Percentiles rank a stretch among this genome's conserved stretches.
phyloP scores from a whole-genome alignment of 108 stramenopile species.

The Aurantiochytrium sp. region DNA sequence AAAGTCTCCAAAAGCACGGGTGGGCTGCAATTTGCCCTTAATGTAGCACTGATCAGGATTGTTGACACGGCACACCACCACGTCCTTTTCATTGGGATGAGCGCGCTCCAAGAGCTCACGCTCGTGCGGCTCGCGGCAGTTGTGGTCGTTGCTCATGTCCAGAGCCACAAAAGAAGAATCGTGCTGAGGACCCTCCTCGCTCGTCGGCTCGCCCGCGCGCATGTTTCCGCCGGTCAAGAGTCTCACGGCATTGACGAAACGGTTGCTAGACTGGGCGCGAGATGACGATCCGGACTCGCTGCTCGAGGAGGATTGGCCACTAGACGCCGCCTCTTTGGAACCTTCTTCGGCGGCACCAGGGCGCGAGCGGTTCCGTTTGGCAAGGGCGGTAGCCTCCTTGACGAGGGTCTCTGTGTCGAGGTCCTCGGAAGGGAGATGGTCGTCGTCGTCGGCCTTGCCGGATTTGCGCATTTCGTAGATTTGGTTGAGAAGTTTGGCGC shows the following conservation, averaged over 20 bases:
- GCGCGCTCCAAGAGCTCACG: conserved; percentile 26
- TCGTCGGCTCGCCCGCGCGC: not conserved
- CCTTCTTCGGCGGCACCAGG: no score
- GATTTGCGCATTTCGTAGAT: not conserved
- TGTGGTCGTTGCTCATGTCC: conserved; percentile 50
- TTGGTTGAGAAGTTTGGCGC: not conserved
- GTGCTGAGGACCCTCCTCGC: not conserved
- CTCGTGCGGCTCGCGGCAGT: conserved; percentile 44
- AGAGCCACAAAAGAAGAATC: conserved; percentile 24
- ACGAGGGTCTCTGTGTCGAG: not conserved
- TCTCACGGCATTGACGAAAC: not conserved
- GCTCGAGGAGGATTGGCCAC: not conserved
- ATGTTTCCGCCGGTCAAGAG: not conserved
- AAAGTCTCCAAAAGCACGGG: conserved; percentile 50
- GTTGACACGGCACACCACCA: conserved; percentile 36
- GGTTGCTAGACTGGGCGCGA: not conserved
- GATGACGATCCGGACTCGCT: not conserved
- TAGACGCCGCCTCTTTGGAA: no score
- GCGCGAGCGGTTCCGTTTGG: not conserved
- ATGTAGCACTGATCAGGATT: conserved; percentile 45
- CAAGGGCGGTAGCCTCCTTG: not conserved
- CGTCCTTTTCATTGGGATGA: conserved; percentile 52
- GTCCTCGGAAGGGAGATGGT: not conserved
- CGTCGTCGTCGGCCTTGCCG: not conserved
- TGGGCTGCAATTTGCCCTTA: conserved; percentile 54